These are phyloP conservation scores for Globisporangium irregulare DNA, from an alignment of 352 stramenopile species.

Conservation along the genomic window DNA sequence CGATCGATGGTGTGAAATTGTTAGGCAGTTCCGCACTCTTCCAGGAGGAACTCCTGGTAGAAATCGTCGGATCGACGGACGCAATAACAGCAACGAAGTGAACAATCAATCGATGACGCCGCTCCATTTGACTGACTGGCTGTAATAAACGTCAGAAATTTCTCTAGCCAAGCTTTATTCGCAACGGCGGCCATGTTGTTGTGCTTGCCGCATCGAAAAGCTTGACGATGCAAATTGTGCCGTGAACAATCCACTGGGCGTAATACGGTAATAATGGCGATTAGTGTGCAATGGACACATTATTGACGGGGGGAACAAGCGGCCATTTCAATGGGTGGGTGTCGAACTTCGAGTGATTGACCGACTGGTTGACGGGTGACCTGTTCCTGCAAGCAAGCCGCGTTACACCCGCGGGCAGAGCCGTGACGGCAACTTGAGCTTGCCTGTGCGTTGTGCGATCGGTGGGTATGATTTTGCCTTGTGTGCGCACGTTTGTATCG, in stretches of 20 bases:
- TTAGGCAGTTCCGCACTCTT: background rate
- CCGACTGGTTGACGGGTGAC: background rate
- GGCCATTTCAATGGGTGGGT: background rate
- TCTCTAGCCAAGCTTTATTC: background rate
- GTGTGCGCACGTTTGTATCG: background rate
- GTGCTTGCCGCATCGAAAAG: background rate
- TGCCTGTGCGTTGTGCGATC: background rate
- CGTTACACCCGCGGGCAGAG: background rate
- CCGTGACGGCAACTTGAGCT: background rate
- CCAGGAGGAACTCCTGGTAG: background rate
- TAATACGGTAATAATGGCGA: too few relatives aligned
- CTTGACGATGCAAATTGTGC: too few relatives aligned
- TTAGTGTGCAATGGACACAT: too few relatives aligned
- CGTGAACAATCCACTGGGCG: too few relatives aligned
- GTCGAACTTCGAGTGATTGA: background rate
- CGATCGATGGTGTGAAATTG: too few relatives aligned
- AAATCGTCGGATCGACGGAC: background rate
- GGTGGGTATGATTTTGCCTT: background rate
- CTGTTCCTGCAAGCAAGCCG: background rate
- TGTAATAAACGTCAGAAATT: background rate
- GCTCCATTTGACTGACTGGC: background rate
- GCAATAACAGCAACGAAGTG: background rate
- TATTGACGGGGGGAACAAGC: background rate
- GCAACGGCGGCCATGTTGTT: background rate
- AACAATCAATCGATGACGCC: background rate